Conservation (phyloP, 2,329 filamentous ascomycete species). For the Fusarium continuum region DNA sequence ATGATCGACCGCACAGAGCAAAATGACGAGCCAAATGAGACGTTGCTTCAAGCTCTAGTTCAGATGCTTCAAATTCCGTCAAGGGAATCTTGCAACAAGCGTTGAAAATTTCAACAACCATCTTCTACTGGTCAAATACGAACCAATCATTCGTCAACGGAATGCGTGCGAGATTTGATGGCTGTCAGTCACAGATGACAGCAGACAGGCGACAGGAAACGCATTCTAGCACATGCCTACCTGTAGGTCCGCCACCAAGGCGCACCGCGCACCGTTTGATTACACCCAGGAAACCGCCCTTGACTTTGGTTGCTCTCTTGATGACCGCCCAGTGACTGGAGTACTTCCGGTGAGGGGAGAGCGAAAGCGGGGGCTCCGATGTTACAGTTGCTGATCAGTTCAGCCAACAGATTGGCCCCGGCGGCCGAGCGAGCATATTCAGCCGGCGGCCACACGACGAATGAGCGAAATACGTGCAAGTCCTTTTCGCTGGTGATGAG, state of each 20-base stretch:
- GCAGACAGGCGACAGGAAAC: constrained; percentile 9
- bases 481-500: background rate
- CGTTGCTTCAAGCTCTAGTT: constrained; percentile 9
- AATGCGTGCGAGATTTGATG: constrained; percentile 12
- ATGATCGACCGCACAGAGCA: constrained; percentile 18
- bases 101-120: constrained; percentile 29
- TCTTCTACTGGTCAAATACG: background rate
- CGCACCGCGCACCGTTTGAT: constrained; percentile 14
- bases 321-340: constrained; percentile 17
- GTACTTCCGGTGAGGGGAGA: constrained; percentile 29
- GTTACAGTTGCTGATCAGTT: constrained; percentile 30
- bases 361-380: constrained; percentile 34
- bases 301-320: constrained; percentile 11
- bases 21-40: constrained; percentile 15
- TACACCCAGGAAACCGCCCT: constrained; percentile 25
- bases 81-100: constrained; percentile 14
- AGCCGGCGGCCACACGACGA: constrained; percentile 17
- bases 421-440: constrained; percentile 2
- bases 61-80: background rate
- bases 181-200: constrained; percentile 2
- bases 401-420: constrained; percentile 18
- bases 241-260: constrained; percentile 21
- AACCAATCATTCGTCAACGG: constrained; percentile 22
- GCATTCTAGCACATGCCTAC: constrained; percentile 30
- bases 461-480: background rate